phyloP scores from a whole-genome alignment of 176 grass and related monocot species.

The Musa acuminata region DNA sequence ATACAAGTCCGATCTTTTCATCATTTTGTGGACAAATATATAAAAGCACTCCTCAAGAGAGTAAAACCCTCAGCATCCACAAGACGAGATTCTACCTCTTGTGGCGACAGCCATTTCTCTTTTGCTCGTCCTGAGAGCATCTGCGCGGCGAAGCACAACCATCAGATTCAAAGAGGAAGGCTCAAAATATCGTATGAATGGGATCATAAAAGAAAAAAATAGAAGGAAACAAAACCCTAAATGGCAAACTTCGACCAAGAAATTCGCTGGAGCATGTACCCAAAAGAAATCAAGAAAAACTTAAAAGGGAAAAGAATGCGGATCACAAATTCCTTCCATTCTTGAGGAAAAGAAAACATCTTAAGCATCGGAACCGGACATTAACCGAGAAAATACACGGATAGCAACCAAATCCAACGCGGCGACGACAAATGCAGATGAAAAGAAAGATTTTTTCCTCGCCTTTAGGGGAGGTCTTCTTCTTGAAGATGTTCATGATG shows the following conservation, averaged over 20 bases:
- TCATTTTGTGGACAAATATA: too few species aligned
- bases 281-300: too few species aligned
- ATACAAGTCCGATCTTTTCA: too few species aligned
- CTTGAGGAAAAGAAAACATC: too few species aligned
- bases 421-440: too few species aligned
- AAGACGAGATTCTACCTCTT: conserved; percentile 39
- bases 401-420: too few species aligned
- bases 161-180: neutral
- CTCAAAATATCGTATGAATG: neutral
- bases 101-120: conserved; percentile 83
- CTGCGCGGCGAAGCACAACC: conserved; percentile 25
- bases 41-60: neutral
- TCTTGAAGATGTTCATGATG: conserved; percentile 97
- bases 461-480: conserved; percentile 94
- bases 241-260: too few species aligned
- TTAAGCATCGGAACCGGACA: too few species aligned
- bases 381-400: too few species aligned
- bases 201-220: neutral
- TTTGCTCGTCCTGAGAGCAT: conserved; percentile 93
- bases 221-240: neutral
- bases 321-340: too few species aligned
- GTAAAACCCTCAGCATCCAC: conserved; percentile 5
- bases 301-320: too few species aligned
- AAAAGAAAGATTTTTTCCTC: neutral
- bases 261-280: too few species aligned